Base-by-base conservation (phyloP, 2,329 filamentous ascomycete genomes). In the Colletotrichum camelliae region DNA sequence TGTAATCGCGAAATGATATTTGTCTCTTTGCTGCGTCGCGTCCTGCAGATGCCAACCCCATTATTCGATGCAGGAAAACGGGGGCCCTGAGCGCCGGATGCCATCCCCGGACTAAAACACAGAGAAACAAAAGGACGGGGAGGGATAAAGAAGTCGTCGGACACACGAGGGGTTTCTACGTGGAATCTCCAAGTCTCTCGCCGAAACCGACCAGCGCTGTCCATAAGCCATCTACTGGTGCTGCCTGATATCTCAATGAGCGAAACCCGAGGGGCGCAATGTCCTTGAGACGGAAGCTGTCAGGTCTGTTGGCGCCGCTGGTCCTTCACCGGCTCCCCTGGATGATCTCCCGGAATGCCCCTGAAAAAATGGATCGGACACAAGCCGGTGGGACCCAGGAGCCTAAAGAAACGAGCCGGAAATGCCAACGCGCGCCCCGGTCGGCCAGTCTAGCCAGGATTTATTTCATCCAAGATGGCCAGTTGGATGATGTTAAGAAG, bases 331-430 rank as follows among this genome's bases (percentile, higher is more conserved):
- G 67, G 65, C 66, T 73, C 68, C 74, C 76, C 70, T 74, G 66
- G 76, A 70, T 76, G 76, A 76, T 77, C 76, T 77, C 74, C 76
- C 76, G 76, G 62, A 74, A 64, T 21, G 21, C 73, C 76, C 76
- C 76, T 74, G 69, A 69, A 65, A 70, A 67, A 60, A 27, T 73
- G 69, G 76, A 77, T 77, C 76, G 76, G 61, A 76, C 57, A 73
- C 61, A 74, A 73, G 70, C 64, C 70, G 58, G 74, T 74, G 74
- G 74, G 65, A 60, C 70, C 65, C 64, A 74, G 70, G 65, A 76
- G 74, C 64, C 69, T 71, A 73, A 77, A 76, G 65, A 76, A 67
- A 76, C 66, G 65, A 76, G 58, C 65, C 74, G 66, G 76, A 74
- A 72, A 70, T 57, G 61, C 29, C 74, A 68, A 57, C 74, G 48